Evolutionary conservation across 208 protist species (phyloP), one percentile per base, ranked within the genome.

Genomic region (Trichomonas tenax): DNA sequence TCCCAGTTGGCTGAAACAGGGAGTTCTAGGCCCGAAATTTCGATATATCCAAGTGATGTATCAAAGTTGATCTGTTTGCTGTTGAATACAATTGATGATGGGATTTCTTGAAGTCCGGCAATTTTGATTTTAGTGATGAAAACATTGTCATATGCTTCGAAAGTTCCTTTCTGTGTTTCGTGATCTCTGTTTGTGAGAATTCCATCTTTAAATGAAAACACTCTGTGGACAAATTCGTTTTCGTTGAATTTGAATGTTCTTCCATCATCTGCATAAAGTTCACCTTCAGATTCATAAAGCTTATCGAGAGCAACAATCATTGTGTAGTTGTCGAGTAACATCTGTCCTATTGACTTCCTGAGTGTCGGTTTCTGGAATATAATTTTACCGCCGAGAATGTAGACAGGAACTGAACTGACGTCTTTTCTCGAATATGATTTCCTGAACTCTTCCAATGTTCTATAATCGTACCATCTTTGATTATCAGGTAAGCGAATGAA

Each of bases 311-410:
- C 97, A 40, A 98, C 96, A 34, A 97, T 36, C 38, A 98, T 84
- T 36, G 97, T 97, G 95, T 96, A 98, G 15, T 97, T 97, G 63
- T 98, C 97, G 26, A 98, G 81, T 21, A 96, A 96, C 84, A 98
- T 98, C 11, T 97, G 97, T 63, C 95, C 89, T 0, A 98, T 98
- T 72, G 96, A 98, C 95, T 98, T 98, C 63, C 99, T 98, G 4
- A 98, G 89, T 46, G 98, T 97, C 82, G 99, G 97, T 97, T 98
- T 98, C 58, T 97, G 97, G 11, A 98, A 98, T 49, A 99, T 96
- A 58, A 99, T 98, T 96, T 98, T 97, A 44, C 99, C 99, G 41
- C 98, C 98, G 31, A 98, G 97, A 51, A 99, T 96, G 96, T 98
- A 99, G 58, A 99, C 97, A 40, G 99, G 99, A 99, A n/a, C 34